phyloP scores from a whole-genome alignment of 1,139 yeast genomes.

The Geotrichum klebahnii region DNA sequence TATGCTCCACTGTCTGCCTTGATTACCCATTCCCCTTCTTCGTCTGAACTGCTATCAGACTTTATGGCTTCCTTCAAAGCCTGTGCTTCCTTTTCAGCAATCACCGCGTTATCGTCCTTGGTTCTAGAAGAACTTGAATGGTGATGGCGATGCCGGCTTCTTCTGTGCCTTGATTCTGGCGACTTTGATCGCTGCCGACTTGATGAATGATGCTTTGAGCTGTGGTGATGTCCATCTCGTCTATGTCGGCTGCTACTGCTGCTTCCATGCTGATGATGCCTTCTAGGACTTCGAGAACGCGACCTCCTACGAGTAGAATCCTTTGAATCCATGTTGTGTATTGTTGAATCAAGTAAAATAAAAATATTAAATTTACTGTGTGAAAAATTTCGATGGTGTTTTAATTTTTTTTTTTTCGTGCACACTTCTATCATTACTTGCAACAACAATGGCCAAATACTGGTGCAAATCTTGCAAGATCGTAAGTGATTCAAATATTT shows the following conservation, averaged over 20 bases:
- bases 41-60: constrained; percentile 12
- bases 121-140: constrained; percentile 2
- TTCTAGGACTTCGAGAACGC: constrained; percentile 20
- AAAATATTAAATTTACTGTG: no score
- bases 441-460: constrained; percentile 38
- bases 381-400: neutral
- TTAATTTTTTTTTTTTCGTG: neutral
- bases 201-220: constrained; percentile 3
- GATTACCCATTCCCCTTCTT: constrained; percentile 34
- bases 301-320: constrained; percentile 3
- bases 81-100: neutral
- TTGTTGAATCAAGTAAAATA: neutral
- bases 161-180: constrained; percentile 14
- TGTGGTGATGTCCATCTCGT: neutral
- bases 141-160: constrained; percentile 10
- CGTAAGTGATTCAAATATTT: constrained; percentile 35
- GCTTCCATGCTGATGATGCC: constrained; percentile 15
- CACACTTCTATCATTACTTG: neutral
- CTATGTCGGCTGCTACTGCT: constrained; percentile 9
- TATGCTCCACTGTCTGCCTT: constrained; percentile 27
- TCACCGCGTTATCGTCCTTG: neutral
- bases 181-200: constrained; percentile 5
- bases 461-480: constrained; percentile 34
- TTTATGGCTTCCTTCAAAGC: constrained; percentile 9
- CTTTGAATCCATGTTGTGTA: neutral